A percentile compares a stretch with the other conserved stretches of the same genome.
Conservation (phyloP, 495 filamentous ascomycete genomes). For the Aspergillus sclerotioniger region DNA sequence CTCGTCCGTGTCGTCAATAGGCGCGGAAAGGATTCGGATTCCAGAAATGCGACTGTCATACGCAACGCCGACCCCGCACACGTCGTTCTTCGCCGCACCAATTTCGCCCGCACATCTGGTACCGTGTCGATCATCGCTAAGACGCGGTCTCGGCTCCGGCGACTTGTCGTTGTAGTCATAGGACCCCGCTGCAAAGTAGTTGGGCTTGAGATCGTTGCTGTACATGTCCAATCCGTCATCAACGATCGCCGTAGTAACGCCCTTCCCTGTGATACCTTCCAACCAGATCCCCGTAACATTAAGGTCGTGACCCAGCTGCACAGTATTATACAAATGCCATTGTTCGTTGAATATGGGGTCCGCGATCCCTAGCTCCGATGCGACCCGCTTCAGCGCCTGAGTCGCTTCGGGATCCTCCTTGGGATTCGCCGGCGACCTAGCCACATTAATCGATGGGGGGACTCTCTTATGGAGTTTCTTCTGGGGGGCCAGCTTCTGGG, state of each 20-base stretch:
- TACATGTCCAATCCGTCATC: slow-evolving; percentile 98
- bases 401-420: slow-evolving; percentile 48
- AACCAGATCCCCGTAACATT: slow-evolving; percentile 93
- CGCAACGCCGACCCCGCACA: slow-evolving; percentile 94
- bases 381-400: slow-evolving; percentile 58
- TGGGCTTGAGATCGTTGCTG: slow-evolving; percentile 86
- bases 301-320: slow-evolving; percentile 82
- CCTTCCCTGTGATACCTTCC: slow-evolving; percentile 87
- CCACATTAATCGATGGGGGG: slow-evolving; percentile 43
- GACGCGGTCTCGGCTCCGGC: slow-evolving; percentile 72
- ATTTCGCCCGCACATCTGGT: slow-evolving; percentile 95
- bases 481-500: slow-evolving; percentile 76
- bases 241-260: slow-evolving; percentile 86
- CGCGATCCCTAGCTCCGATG: slow-evolving; percentile 62
- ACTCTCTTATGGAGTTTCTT: slow-evolving; percentile 74
- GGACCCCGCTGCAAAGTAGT: slow-evolving; percentile 87
- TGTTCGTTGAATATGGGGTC: slow-evolving; percentile 93
- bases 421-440: slow-evolving; percentile 9
- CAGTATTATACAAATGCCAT: slow-evolving; percentile 90
- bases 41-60: slow-evolving; percentile 88
- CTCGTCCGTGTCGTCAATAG: slow-evolving; percentile 92
- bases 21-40: slow-evolving; percentile 83
- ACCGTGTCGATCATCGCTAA: slow-evolving; percentile 83
- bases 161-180: slow-evolving; percentile 91
- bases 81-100: slow-evolving; percentile 82